phyloP scores from a whole-genome alignment of 108 stramenopile genomes.

The Skeletonema tropicum region DNA sequence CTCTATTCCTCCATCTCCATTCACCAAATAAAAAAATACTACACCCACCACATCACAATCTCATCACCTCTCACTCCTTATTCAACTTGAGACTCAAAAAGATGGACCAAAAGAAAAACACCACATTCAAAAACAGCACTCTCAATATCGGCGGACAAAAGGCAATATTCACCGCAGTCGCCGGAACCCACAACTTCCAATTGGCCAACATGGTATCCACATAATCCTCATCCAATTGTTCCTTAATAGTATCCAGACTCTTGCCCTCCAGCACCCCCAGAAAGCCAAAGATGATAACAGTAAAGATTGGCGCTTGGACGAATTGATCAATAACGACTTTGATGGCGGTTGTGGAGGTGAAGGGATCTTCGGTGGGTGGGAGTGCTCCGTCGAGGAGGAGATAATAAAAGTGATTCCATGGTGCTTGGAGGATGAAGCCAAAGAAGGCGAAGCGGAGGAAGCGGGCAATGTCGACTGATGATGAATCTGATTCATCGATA shows the following conservation, averaged over 20 bases:
- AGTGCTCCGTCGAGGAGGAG: conserved; percentile 82
- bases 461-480: conserved; percentile 61
- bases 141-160: conserved; percentile 89
- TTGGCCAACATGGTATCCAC: conserved; percentile 89
- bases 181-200: conserved; percentile 90
- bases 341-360: conserved; percentile 79
- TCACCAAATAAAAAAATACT: too few species aligned
- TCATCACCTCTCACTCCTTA: conserved; percentile 44
- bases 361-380: conserved; percentile 90
- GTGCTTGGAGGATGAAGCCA: conserved; percentile 91
- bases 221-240: conserved; percentile 85
- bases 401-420: conserved; percentile 93
- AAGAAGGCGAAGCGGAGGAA: conserved; percentile 85
- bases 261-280: conserved; percentile 89
- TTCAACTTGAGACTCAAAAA: conserved; percentile 88
- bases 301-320: conserved; percentile 94
- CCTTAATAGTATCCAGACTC: conserved; percentile 55
- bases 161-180: conserved; percentile 89
- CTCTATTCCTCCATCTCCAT: too few species aligned
- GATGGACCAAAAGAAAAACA: conserved; percentile 95
- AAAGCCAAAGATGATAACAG: conserved; percentile 88
- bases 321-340: conserved; percentile 94
- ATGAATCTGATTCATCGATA: too few species aligned
- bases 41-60: too few species aligned
- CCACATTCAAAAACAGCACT: conserved; percentile 89